Evolutionary conservation across 1,284 basidiomycete species (phyloP).

Genomic region (Psilocybe mexicana): DNA sequence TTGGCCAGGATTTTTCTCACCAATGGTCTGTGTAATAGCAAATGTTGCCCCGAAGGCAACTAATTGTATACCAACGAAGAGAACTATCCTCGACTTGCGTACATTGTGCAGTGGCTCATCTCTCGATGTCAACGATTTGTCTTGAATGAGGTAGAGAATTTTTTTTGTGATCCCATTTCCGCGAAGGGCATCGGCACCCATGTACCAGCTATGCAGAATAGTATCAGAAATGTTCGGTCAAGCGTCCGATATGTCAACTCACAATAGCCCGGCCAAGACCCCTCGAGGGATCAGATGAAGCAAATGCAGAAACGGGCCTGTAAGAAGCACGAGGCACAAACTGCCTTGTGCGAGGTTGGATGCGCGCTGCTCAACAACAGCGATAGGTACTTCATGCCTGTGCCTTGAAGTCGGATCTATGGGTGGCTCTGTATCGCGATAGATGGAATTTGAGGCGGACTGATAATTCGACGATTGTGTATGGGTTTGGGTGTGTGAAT

Average conservation of each 20-base stretch:
- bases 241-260: constrained; percentile 23
- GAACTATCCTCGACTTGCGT: constrained; percentile 72
- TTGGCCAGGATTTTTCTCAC: constrained; percentile 40
- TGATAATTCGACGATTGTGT: constrained; percentile 12
- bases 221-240: constrained; percentile 9
- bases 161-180: constrained; percentile 86
- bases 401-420: constrained; percentile 20
- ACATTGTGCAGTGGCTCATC: constrained; percentile 76
- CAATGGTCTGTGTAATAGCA: constrained; percentile 90
- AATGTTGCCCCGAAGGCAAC: constrained; percentile 89
- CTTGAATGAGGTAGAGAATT: constrained; percentile 81
- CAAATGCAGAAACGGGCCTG: constrained; percentile 80
- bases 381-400: constrained; percentile 62
- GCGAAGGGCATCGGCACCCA: constrained; percentile 84
- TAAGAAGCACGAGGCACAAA: constrained; percentile 79
- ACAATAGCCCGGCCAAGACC: constrained; percentile 78
- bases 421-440: constrained; percentile 29
- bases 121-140: constrained; percentile 61
- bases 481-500: constrained; percentile 14
- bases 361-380: constrained; percentile 87
- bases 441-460: constrained; percentile 5
- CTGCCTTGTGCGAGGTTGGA: constrained; percentile 87
- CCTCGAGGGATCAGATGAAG: constrained; percentile 77
- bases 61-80: constrained; percentile 83
- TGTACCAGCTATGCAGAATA: constrained; percentile 69